Percentiles rank a stretch among this genome's conserved stretches.
These are phyloP conservation scores for Rugosomyces carneus DNA, from an alignment of 1,284 basidiomycete species.

Conservation along the genomic window DNA sequence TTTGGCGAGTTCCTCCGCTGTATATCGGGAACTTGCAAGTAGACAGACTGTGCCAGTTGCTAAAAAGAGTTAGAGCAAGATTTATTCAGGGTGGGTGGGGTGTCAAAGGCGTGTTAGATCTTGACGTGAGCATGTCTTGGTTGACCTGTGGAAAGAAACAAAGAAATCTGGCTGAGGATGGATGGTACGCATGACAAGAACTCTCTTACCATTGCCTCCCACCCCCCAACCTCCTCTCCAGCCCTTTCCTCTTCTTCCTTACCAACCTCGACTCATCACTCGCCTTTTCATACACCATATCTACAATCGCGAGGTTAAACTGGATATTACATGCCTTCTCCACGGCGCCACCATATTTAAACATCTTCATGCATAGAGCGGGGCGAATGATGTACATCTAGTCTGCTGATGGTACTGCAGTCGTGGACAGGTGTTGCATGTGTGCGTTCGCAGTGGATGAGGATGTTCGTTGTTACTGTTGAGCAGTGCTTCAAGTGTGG, in stretches of 20 bases:
- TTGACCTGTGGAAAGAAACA: slow-evolving; percentile 29
- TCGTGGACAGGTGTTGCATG: too few species aligned
- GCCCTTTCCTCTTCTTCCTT: slow-evolving; percentile 37
- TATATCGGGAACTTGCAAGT: slow-evolving; percentile 42
- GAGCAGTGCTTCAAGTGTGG: too few species aligned
- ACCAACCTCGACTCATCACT: slow-evolving; percentile 49
- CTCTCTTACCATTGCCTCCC: slow-evolving; percentile 38
- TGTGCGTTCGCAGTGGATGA: too few species aligned
- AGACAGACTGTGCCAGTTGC: slow-evolving; percentile 34
- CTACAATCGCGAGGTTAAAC: slow-evolving; percentile 56
- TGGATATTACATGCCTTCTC: slow-evolving; percentile 41
- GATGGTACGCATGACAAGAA: slow-evolving; percentile 8
- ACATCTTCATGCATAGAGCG: slow-evolving; percentile 54
- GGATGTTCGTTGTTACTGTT: too few species aligned
- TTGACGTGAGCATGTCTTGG: slow-evolving; percentile 25
- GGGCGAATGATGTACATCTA: slow-evolving; percentile 61
- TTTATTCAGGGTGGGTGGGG: slow-evolving; percentile 22
- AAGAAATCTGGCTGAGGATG: not conserved
- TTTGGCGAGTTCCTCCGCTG: slow-evolving; percentile 24
- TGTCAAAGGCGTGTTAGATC: slow-evolving; percentile 26
- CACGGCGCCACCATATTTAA: slow-evolving; percentile 42
- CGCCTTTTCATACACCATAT: slow-evolving; percentile 40
- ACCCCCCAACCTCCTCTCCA: slow-evolving; percentile 41
- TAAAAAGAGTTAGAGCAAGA: slow-evolving; percentile 42
- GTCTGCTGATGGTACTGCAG: too few species aligned